Percentiles rank a stretch among this genome's conserved stretches.
Conservation (phyloP, 2,329 filamentous ascomycete genomes). For the Aureobasidium sp. region DNA sequence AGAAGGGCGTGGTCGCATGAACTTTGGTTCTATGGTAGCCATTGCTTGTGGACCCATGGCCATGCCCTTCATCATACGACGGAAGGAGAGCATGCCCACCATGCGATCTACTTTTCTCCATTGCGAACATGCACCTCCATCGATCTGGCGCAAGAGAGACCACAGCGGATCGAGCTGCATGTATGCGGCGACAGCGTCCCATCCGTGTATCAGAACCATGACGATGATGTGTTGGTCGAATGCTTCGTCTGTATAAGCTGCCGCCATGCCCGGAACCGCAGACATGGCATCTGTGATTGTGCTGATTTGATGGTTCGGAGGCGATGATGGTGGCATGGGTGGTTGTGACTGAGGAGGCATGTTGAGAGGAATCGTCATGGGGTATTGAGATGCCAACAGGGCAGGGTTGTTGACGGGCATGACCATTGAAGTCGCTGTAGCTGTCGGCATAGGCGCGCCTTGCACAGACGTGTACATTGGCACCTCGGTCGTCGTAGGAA, state of each 20-base stretch:
- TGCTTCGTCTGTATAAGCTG: neutral
- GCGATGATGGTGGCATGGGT: neutral
- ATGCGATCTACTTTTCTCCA: constrained; percentile 10
- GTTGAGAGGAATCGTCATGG: neutral
- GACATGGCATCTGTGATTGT: constrained; percentile 12
- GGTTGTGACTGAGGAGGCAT: neutral
- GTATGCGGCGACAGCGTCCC: constrained; percentile 2
- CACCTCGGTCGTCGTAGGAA: neutral
- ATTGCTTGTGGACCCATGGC: neutral
- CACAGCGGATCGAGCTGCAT: constrained; percentile 12
- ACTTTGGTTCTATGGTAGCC: constrained; percentile 5
- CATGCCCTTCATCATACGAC: constrained; percentile 8
- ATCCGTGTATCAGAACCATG: constrained; percentile 9
- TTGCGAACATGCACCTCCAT: neutral
- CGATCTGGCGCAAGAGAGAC: constrained; percentile 7
- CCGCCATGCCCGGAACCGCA: neutral
- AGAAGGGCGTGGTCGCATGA: constrained; percentile 11
- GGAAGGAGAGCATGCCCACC: neutral
- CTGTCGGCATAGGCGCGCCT: neutral
- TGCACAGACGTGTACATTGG: constrained; percentile 1
- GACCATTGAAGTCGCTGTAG: neutral
- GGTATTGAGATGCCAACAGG: constrained; percentile 8
- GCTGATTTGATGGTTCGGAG: neutral
- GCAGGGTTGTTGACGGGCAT: constrained; percentile 2
- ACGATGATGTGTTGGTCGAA: constrained; percentile 13